Conservation (phyloP, 2,329 filamentous ascomycete species). For the Botrytis fragariae region DNA sequence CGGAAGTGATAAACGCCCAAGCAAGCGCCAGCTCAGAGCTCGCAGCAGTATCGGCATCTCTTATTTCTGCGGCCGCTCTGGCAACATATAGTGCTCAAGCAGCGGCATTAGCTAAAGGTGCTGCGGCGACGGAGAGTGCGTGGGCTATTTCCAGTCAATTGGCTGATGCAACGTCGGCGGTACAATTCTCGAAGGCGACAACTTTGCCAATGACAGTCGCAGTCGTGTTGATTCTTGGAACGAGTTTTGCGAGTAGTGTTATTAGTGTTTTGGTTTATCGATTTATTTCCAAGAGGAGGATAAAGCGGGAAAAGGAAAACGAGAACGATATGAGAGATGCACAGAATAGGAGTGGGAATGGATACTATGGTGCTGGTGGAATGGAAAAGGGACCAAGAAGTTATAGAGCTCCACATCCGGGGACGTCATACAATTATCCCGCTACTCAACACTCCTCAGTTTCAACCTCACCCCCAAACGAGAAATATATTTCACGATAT, state of each 20-base stretch:
- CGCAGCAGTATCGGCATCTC: not conserved
- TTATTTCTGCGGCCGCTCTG: not conserved
- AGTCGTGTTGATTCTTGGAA: constrained; percentile 6
- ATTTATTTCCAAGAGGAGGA: not conserved
- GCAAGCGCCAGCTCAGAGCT: not conserved
- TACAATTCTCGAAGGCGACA: not conserved
- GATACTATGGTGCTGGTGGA: not conserved
- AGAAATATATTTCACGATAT: not conserved
- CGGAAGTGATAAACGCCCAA: not conserved
- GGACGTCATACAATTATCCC: not conserved
- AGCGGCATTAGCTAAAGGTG: not conserved
- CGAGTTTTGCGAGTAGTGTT: not conserved
- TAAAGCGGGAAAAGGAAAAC: not conserved
- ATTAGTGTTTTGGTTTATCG: constrained; percentile 10
- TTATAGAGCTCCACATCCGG: not conserved
- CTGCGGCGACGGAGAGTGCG: not conserved
- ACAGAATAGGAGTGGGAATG: not conserved
- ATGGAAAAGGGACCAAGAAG: not conserved
- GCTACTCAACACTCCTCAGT: not conserved
- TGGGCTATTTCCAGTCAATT: not conserved
- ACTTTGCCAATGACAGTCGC: constrained; percentile 2
- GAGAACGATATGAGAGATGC: not conserved
- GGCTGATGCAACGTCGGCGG: not conserved
- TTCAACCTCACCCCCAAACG: not conserved
- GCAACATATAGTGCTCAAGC: constrained; percentile 6